Base-by-base conservation (phyloP, 768 basidiomycete species). In the Hypsizygus marmoreus region DNA sequence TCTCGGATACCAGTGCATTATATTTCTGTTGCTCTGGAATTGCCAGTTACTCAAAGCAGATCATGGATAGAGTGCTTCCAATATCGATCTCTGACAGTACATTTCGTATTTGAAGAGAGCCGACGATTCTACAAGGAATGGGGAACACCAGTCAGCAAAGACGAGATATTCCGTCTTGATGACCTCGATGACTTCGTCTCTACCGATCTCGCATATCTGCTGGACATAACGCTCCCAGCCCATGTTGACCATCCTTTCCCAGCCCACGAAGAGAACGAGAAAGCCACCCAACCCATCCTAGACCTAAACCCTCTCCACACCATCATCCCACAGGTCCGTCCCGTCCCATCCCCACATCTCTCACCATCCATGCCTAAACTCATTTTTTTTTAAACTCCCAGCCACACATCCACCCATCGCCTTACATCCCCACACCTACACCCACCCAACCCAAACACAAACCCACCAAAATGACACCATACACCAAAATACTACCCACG, bases 261-360 rank as follows among this genome's bases (percentile, higher is more conserved):
- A n/a, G n/a, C n/a, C n/a, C n/a, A n/a, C n/a, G n/a, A n/a, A n/a
- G 23, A 36, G 17, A 22, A 1, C 20, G 19, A 24, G 12, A 24
- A 44, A 31, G 10, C 22, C 7, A 31, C 37, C n/a, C 65, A 58
- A 31, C 59, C 56, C 40, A 71, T 66, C 35, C 42, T 74, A 10
- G 67, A 72, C 42, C 31, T 45, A n/a, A 59, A 57, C 3, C 60
- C 68, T 2, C 59, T 80, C 24, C 55, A 68, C 43, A 51, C 59
- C 31, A 40, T 72, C 25, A 68, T 82, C 43, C 73, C 78, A 13
- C 74, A 74, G 65, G 80, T 80, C 40, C 30, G 69, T 59, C n/a
- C n/a, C n/a, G n/a, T n/a, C n/a, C n/a, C n/a, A n/a, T n/a, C n/a
- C n/a, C n/a, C n/a, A n/a, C n/a, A 26, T 35, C 28, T 40, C 42